Evolutionary conservation across 2,329 filamentous ascomycete genomes (phyloP), one percentile per base, ranked within the genome.

Genomic region (Aureobasidium leucospermi): DNA sequence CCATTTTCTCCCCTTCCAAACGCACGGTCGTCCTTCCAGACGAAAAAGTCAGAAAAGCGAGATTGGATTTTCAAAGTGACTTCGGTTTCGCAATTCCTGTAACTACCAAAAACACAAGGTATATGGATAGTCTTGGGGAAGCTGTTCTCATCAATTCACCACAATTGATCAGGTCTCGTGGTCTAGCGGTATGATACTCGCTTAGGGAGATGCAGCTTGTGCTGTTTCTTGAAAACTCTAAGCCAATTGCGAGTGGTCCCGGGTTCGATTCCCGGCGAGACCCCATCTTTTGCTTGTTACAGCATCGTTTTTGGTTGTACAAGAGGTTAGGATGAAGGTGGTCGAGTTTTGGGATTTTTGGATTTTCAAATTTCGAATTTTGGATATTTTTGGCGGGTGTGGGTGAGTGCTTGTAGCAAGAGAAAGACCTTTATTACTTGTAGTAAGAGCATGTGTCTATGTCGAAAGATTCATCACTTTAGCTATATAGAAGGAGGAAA

Each of bases 161-260:
- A 15, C 16, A 29, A 28, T 28, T 36, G 34, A 41, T 31, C 49
- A 53, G 51, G 51, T 55, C 39, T 34, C 39, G 51, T 55, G 51
- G 51, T 55, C 51, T 55, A 55, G 51, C 38, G 51, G 51, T 55
- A 55, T 55, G 51, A 55, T 55, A 55, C 51, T 55, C 51, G 51
- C 51, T 55, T 55, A 55, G 51, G 51, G 39, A 43, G 51, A n/a
- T 19, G 38, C 51, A 23, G 23, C 23, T 23, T 23, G 3, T 34
- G 32, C 39, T 6, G 38, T 29, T 31, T 11, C 51, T 55, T 43
- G 38, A 42, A 55, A 55, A 55, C 51, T 43, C 51, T 55, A 43
- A 55, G 51, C 39, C 51, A 31, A 32, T 55, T 55, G 51, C 51
- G 51, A 55, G 51, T 55, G 51, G 51, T 36, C 51, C 51, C 51